These are phyloP conservation scores for Leucogyrophana mollusca DNA, from an alignment of 768 basidiomycete genomes.

Conservation along the genomic window DNA sequence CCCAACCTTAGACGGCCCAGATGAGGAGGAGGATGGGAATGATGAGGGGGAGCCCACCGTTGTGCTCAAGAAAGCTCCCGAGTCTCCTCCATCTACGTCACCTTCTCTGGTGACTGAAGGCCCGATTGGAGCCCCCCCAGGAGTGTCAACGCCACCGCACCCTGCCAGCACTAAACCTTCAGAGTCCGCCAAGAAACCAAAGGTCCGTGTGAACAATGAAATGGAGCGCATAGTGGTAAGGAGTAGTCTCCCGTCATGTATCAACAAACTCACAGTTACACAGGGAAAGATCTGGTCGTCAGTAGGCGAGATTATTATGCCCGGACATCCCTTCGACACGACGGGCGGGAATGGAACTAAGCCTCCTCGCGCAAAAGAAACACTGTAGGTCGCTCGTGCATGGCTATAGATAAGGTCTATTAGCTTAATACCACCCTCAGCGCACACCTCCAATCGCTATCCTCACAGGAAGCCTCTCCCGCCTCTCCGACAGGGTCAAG, in stretches of 20 bases:
- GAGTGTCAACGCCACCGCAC: conserved; percentile 6
- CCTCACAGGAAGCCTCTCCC: conserved; percentile 48
- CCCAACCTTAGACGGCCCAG: conserved; percentile 5
- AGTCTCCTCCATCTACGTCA: background rate
- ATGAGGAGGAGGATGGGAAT: conserved; percentile 21
- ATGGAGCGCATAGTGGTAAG: conserved; percentile 65
- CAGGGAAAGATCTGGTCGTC: conserved; percentile 72
- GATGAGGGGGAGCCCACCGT: conserved; percentile 25
- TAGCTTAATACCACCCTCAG: conserved; percentile 31
- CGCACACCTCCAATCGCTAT: conserved; percentile 54
- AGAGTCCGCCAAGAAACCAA: conserved; percentile 27
- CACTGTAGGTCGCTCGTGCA: conserved; percentile 43
- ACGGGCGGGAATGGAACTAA: conserved; percentile 32
- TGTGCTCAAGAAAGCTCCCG: conserved; percentile 22
- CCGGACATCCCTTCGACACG: conserved; percentile 43
- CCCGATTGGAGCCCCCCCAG: background rate
- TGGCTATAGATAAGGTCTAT: background rate
- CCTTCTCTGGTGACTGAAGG: background rate
- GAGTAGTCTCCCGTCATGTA: conserved; percentile 2
- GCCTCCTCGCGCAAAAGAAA: conserved; percentile 56
- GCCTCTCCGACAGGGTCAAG: conserved; percentile 57
- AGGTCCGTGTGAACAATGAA: conserved; percentile 56
- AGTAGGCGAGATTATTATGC: conserved; percentile 62
- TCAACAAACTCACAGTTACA: background rate
- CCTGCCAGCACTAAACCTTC: conserved; percentile 7